These are phyloP conservation scores for Pleurotus salmoneostramineus DNA, from an alignment of 768 basidiomycete species.

Conservation along the genomic window DNA sequence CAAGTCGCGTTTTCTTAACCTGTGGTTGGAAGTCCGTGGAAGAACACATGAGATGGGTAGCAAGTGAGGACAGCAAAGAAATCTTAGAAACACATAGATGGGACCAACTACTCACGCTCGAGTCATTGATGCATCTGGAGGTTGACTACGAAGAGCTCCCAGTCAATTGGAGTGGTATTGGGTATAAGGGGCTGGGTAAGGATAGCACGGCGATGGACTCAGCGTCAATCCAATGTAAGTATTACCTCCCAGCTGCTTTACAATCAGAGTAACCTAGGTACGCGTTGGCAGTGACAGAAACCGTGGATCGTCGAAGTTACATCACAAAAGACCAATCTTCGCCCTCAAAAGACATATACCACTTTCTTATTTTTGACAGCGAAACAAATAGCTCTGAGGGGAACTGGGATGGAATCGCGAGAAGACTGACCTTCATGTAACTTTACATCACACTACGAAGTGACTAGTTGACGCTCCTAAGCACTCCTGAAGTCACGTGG, in stretches of 20 bases:
- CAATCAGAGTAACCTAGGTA: not conserved
- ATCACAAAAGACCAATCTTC: not conserved
- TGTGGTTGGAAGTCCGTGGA: constrained; percentile 40
- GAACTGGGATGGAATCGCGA: constrained; percentile 4
- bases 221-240: not conserved
- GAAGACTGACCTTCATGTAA: not conserved
- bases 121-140: constrained; percentile 32
- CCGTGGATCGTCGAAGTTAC: not conserved
- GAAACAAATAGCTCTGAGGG: not conserved
- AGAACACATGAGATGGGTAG: constrained; percentile 39
- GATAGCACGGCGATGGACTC: not conserved
- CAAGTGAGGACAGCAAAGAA: constrained; percentile 33
- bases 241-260: not conserved
- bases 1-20: constrained; percentile 29
- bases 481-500: not conserved
- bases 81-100: constrained; percentile 17
- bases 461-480: not conserved
- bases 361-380: not conserved
- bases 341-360: not conserved
- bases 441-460: not conserved
- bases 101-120: constrained; percentile 21
- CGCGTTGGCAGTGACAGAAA: not conserved
- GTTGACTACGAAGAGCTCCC: constrained; percentile 32
- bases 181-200: not conserved
- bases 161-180: not conserved